Base-by-base conservation (phyloP, 2,329 filamentous ascomycete species). In the Sporothrix euskadiensis region DNA sequence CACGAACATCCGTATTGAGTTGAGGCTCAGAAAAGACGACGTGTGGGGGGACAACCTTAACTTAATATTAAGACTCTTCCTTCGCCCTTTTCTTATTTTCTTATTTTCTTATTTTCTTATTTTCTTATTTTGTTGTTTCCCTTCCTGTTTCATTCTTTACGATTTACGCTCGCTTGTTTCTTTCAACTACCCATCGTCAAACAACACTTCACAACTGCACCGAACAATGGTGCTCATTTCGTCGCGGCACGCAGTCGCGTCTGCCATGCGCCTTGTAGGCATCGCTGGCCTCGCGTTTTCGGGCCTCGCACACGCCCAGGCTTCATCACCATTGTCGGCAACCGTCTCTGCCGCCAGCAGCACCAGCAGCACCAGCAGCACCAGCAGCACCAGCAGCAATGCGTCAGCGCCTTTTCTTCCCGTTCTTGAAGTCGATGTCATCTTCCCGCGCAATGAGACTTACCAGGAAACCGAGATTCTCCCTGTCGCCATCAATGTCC, bases 401-500 rank as follows among this genome's bases (percentile, higher is more conserved):
- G 22, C 57, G 30, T 35, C 57, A 1, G 44, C n/a, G 12, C 12
- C 32, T 10, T 69, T 69, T 12, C 22, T 57, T 10, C 69, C 54
- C 14, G 71, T 14, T 39, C 35, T 74, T 12, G 72, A 75, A 39
- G 1, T 74, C 44, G 74, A 75, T 54, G 35, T 74, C 35, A n/a
- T 75, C 66, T 75, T 71, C 54, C 74, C 74, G 59, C 74, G 73
- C 71, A 75, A 75, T 44, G 72, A 75, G 65, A 75, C 74, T n/a
- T 75, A 75, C 74, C 19, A 35, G 7, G 5, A 70, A 39, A 39
- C 69, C 56, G 74, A 69, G 26, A 47, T 74, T n/a, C 47, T 75
- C 10, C 74, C 74, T 47, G 65, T 75, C 14, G 74, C 70, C 49
- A 30, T 75, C 12, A 44, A 52, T 16, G 22, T 73, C 22, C 72